Conservation (phyloP, 2,329 filamentous ascomycete genomes). For the Fusarium devonianum region DNA sequence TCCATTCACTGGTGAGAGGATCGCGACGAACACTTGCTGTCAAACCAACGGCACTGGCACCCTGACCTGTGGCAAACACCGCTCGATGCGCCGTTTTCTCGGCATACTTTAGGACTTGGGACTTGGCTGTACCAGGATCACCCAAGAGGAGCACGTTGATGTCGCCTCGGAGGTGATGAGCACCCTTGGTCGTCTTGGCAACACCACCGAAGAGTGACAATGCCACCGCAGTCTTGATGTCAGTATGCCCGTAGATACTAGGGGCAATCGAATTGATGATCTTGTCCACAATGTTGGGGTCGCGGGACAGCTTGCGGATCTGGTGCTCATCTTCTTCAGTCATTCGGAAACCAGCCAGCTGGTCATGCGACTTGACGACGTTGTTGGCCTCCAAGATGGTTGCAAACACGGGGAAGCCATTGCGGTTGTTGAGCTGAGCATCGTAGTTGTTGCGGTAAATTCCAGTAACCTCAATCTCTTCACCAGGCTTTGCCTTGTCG, state of each 20-base stretch:
- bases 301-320: constrained; percentile 86
- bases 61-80: constrained; percentile 97
- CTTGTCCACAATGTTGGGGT: constrained; percentile 91
- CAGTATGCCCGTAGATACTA: constrained; percentile 94
- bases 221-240: constrained; percentile 96
- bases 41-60: constrained; percentile 95
- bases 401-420: constrained; percentile 97
- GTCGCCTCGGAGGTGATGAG: constrained; percentile 91
- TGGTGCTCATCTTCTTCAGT: constrained; percentile 94
- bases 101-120: constrained; percentile 95
- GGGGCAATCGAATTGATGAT: constrained; percentile 93
- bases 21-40: constrained; percentile 96
- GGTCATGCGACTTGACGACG: constrained; percentile 94
- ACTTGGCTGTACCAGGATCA: constrained; percentile 97
- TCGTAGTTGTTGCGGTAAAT: constrained; percentile 99
- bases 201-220: constrained; percentile 95
- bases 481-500: constrained; percentile 93
- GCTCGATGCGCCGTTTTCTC: constrained; percentile 97
- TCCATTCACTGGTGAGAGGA: constrained; percentile 96
- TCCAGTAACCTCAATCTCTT: constrained; percentile 96
- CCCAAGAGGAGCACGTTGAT: constrained; percentile 97
- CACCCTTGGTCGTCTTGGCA: constrained; percentile 86
- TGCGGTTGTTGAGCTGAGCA: constrained; percentile 96
- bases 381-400: constrained; percentile 98
- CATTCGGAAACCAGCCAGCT: constrained; percentile 93